phyloP scores from a whole-genome alignment of 495 filamentous ascomycete genomes.

The Talaromyces proteolyticus region DNA sequence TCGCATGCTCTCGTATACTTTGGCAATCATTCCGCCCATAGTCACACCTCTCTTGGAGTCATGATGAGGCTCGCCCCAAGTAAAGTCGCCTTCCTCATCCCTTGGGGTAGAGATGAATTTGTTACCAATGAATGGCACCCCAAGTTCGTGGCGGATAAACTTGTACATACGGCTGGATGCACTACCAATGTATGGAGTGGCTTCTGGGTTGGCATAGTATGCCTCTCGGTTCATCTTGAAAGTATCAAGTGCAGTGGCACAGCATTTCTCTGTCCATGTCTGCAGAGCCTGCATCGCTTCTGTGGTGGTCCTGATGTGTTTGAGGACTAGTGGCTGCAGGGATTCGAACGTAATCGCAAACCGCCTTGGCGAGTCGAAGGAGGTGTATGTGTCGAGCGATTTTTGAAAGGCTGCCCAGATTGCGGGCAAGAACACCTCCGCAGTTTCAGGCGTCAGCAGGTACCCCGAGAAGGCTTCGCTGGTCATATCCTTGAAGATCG shows the following conservation, averaged over 20 bases:
- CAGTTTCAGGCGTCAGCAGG: background rate
- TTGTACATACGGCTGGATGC: slow-evolving; percentile 13
- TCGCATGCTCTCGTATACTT: background rate
- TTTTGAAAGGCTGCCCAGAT: background rate
- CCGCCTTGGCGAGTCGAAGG: background rate
- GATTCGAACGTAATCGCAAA: background rate
- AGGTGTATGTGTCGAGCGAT: background rate
- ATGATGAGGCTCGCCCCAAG: background rate
- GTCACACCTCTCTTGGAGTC: background rate
- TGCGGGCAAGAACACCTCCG: background rate
- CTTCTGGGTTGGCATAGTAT: background rate
- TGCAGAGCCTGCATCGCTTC: background rate
- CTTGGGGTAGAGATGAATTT: background rate
- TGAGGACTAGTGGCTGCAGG: background rate
- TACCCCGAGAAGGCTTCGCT: background rate
- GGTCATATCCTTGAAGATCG: background rate
- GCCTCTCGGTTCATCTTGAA: background rate
- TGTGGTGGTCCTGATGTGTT: background rate
- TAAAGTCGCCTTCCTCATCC: background rate
- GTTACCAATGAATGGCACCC: slow-evolving; percentile 8
- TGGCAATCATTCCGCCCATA: background rate
- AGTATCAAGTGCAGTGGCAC: background rate
- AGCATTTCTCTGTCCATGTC: background rate
- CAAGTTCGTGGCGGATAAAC: slow-evolving; percentile 12
- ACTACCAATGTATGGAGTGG: slow-evolving; percentile 2